These are phyloP conservation scores for Cutaneotrichosporon mucoides DNA, from an alignment of 1,284 basidiomycete genomes.

Conservation along the genomic window DNA sequence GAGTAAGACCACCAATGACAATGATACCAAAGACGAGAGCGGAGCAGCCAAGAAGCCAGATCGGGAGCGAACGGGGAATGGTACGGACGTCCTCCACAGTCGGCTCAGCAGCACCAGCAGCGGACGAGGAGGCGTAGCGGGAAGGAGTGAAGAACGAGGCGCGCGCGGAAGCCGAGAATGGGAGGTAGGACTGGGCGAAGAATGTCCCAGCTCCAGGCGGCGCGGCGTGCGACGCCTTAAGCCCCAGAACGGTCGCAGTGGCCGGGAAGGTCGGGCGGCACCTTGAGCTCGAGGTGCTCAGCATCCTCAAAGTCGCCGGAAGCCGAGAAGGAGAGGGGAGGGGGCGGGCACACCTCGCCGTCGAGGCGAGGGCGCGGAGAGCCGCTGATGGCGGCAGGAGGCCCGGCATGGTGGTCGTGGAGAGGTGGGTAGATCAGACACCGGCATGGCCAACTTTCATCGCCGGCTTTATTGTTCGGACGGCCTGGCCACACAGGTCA, in stretches of 20 bases:
- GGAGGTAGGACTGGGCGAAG: slow-evolving; percentile 18
- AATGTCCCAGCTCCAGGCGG: slow-evolving; percentile 4
- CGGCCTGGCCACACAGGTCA: too few relatives aligned
- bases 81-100: slow-evolving; percentile 54
- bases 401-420: background rate
- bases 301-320: background rate
- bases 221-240: background rate
- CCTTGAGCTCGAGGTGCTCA: background rate
- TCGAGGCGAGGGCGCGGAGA: slow-evolving; percentile 8
- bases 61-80: slow-evolving; percentile 65
- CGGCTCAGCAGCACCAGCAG: slow-evolving; percentile 9
- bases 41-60: slow-evolving; percentile 79
- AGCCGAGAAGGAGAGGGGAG: background rate
- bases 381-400: slow-evolving; percentile 13
- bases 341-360: slow-evolving; percentile 2
- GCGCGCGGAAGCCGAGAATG: slow-evolving; percentile 5
- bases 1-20: slow-evolving; percentile 92
- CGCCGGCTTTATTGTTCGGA: too few relatives aligned
- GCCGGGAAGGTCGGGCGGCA: background rate
- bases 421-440: too few relatives aligned
- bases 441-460: too few relatives aligned
- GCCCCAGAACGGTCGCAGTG: background rate
- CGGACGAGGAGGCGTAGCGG: slow-evolving; percentile 5
- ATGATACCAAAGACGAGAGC: slow-evolving; percentile 85
- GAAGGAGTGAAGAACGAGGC: slow-evolving; percentile 19